A percentile compares a stretch with the other conserved stretches of the same genome.
Conservation (phyloP, 306 rosid genomes). For the Inga laurina region DNA sequence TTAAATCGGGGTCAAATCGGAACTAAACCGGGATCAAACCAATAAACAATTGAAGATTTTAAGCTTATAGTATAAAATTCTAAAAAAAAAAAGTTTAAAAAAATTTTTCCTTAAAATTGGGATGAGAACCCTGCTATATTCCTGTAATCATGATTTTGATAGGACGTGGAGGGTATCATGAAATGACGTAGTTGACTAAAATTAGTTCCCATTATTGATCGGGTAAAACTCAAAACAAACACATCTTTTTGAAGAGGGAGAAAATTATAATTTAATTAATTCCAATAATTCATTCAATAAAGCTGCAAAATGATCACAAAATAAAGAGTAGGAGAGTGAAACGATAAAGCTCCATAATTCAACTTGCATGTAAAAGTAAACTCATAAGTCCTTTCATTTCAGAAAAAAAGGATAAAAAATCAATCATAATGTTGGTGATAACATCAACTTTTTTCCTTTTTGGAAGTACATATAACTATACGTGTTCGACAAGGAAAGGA, state of each 20-base stretch:
- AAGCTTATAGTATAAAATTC: no score
- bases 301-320: background rate
- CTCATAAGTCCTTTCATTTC: background rate
- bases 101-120: no score
- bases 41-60: no score
- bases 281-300: background rate
- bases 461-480: background rate
- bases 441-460: background rate
- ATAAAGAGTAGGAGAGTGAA: background rate
- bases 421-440: constrained; percentile 2
- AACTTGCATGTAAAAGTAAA: background rate
- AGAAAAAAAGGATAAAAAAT: background rate
- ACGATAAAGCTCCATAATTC: background rate
- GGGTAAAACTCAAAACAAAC: background rate
- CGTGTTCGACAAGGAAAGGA: background rate
- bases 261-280: background rate
- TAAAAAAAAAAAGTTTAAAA: no score
- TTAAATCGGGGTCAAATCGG: no score
- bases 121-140: no score
- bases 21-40: no score
- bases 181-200: constrained; percentile 24
- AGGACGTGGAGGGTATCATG: background rate
- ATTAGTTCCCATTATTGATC: background rate
- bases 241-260: background rate
- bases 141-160: background rate